Conservation (phyloP, 176 grass and related monocot genomes). For the Oryza longistaminata region DNA sequence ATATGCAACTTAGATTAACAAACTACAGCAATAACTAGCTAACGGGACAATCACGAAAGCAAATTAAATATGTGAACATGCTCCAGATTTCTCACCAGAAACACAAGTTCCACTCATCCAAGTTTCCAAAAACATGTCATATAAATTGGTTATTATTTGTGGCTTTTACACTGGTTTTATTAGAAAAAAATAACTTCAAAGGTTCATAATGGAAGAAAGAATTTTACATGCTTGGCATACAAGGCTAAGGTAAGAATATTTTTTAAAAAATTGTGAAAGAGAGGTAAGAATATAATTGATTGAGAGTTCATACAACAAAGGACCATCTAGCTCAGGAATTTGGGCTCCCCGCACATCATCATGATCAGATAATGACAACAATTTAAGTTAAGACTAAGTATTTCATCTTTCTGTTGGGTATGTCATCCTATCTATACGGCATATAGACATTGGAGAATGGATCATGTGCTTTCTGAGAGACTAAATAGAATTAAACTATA, state of each 20-base stretch:
- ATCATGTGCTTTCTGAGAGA: neutral
- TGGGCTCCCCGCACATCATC: neutral
- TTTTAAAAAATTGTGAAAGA: too few species aligned
- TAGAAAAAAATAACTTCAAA: slow-evolving; percentile 21
- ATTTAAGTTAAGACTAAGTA: neutral
- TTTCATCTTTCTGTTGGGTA: neutral
- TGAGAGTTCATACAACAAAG: too few species aligned
- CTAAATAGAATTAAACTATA: slow-evolving; percentile 26
- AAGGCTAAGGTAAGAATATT: too few species aligned
- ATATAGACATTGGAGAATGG: neutral
- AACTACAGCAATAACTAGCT: neutral
- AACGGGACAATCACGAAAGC: slow-evolving; percentile 16
- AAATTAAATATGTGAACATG: slow-evolving; percentile 6
- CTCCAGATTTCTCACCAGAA: neutral
- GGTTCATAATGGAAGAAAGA: neutral
- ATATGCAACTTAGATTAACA: neutral
- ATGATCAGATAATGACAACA: neutral
- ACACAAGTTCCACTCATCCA: neutral
- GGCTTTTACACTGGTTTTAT: neutral
- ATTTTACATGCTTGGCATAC: too few species aligned
- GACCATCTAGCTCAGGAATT: neutral
- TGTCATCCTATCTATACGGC: neutral
- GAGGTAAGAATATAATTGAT: too few species aligned
- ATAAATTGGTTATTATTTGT: neutral
- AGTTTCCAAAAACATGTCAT: slow-evolving; percentile 3